Base-by-base conservation (phyloP, 495 filamentous ascomycete genomes). In the Aspergillus affinis region DNA sequence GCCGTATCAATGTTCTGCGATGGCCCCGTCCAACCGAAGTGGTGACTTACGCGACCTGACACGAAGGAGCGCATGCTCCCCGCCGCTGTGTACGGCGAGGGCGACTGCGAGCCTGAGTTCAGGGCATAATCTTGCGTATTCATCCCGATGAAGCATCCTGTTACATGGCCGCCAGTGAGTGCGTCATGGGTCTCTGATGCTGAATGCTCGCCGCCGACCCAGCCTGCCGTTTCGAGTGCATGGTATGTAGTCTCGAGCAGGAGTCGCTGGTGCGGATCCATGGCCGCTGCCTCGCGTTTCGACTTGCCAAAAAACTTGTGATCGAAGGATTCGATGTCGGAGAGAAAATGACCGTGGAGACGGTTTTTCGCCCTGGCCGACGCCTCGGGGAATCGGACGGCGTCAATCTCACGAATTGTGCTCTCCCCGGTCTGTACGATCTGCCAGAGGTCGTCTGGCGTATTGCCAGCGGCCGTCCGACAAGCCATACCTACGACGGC, bases 221-320 rank as follows among this genome's bases (percentile, higher is more conserved):
- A 75, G 0, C 74, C 72, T 18, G 65, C 65, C 49, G 70, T 70
- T 51, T 82, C 73, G 3, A 79, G 49, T 2, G 76, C 75, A 52
- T 82, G 65, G 53, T 82, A 82, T 2, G 71, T 63, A 0, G 72
- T 63, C 26, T 81, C 69, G 3, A 83, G 70, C 0, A 79, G 36
- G 3, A 81, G 59, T 13, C 81, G 64, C 48, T 81, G 83, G 49
- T 80, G 77, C 0, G 80, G 82, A 46, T 82, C 82, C 73, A 77
- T 78, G 15, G 67, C 69, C 6, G 59, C 59, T 6, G 75, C 75
- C 61, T 84, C 82, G 10, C 74, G 69, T 0, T 66, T 57, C 15
- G 64, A 74, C 44, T 66, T 75, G 19, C 59, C 65, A 61, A 82
- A 85, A 63, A 83, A 81, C 0, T 53, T 26, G 52, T 75, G 69